phyloP scores from a whole-genome alignment of 306 rosid species.

The Begonia peltatifolia region DNA sequence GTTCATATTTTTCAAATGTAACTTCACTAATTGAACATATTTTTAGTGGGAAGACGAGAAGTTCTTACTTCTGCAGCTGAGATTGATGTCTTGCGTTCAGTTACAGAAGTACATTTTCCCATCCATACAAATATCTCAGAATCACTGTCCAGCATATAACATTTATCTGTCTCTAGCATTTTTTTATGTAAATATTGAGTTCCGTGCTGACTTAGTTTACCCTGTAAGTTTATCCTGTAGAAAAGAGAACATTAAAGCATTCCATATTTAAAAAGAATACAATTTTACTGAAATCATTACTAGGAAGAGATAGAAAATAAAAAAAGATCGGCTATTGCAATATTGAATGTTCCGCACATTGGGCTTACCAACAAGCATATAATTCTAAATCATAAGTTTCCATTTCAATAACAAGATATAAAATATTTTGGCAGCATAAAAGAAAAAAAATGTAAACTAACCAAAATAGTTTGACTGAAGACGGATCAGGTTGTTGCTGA shows the following conservation, averaged over 20 bases:
- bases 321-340: no score
- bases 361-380: no score
- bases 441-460: conserved; percentile 18
- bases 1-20: no score
- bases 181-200: conserved; percentile 35
- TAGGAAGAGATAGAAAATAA: no score
- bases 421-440: no score
- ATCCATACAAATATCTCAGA: conserved; percentile 78
- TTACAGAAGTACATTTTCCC: conserved; percentile 65
- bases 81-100: conserved; percentile 74
- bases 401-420: no score
- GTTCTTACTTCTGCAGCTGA: conserved; percentile 66
- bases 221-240: conserved; percentile 66
- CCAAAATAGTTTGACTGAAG: conserved; percentile 48
- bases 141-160: conserved; percentile 84
- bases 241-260: conserved; percentile 12
- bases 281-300: no score
- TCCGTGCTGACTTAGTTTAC: conserved; percentile 48
- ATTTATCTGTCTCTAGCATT: conserved; percentile 74
- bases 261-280: no score
- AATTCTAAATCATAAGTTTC: no score
- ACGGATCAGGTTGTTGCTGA: conserved; percentile 24
- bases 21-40: no score
- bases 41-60: not conserved
- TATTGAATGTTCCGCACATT: no score